phyloP scores from a whole-genome alignment of 345 rosid species.

The Populus pruinosa region DNA sequence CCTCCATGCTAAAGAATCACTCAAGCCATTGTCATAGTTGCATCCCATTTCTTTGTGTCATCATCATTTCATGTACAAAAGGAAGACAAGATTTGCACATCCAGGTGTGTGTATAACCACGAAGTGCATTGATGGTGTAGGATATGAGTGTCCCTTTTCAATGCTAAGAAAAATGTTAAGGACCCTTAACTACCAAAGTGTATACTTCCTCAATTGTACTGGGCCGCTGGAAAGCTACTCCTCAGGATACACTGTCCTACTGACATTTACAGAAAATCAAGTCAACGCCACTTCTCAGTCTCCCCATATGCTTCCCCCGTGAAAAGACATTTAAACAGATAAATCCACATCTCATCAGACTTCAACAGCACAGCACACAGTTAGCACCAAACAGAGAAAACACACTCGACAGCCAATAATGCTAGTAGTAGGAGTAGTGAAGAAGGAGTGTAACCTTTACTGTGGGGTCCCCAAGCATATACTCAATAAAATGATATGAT shows the following conservation, averaged over 20 bases:
- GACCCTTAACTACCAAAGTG: too few species aligned
- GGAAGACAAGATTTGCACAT: not conserved
- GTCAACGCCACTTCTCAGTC: not conserved
- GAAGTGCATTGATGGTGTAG: not conserved
- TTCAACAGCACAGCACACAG: not conserved
- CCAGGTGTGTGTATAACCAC: not conserved
- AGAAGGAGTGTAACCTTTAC: not conserved
- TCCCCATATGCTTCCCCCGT: not conserved
- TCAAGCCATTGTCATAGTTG: too few species aligned
- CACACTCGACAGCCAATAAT: not conserved
- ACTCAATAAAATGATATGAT: not conserved
- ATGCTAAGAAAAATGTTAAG: not conserved
- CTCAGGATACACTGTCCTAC: not conserved
- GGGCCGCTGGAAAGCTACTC: not conserved
- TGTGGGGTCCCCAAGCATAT: not conserved
- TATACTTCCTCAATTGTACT: not conserved
- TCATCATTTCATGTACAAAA: not conserved
- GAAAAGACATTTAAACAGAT: not conserved
- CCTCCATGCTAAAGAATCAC: too few species aligned
- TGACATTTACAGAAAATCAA: not conserved
- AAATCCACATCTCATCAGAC: not conserved
- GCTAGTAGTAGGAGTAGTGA: not conserved
- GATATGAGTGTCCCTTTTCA: not conserved
- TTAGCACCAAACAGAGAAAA: not conserved
- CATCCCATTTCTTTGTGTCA: too few species aligned